Evolutionary conservation across 139 green algal species (phyloP).

Genomic region (Eudorina sp.): DNA sequence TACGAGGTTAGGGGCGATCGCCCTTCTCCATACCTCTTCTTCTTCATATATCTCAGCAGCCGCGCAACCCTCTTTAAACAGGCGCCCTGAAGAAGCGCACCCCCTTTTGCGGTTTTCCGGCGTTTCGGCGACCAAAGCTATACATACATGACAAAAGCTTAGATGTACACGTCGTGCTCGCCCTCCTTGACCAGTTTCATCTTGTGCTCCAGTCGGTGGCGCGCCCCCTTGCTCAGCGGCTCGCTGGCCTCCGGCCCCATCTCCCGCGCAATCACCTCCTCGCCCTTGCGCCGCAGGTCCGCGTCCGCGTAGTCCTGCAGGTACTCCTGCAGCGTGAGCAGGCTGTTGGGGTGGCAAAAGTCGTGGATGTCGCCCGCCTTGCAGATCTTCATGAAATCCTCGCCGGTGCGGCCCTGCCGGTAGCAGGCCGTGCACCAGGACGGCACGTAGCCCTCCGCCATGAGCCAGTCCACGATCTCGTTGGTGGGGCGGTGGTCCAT

Average conservation of each 20-base stretch:
- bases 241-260: conserved; percentile 48
- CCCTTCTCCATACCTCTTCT: not conserved
- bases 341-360: conserved; percentile 84
- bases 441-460: conserved; percentile 78
- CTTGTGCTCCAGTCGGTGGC: conserved; percentile 69
- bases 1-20: not conserved
- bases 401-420: conserved; percentile 80
- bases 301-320: conserved; percentile 75
- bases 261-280: conserved; percentile 64
- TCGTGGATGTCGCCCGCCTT: conserved; percentile 84
- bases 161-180: conserved; percentile 81
- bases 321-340: conserved; percentile 83
- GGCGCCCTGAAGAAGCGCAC: not conserved
- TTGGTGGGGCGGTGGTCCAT: conserved; percentile 65
- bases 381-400: conserved; percentile 86
- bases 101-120: not conserved
- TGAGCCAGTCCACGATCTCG: conserved; percentile 75
- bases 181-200: conserved; percentile 75
- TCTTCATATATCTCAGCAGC: not conserved
- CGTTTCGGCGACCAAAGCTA: no score
- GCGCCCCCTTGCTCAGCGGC: conserved; percentile 55
- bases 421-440: conserved; percentile 86
- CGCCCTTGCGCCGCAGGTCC: conserved; percentile 64
- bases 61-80: not conserved
- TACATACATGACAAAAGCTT: conserved; percentile 20